Percentiles rank a stretch among this genome's conserved stretches.
These are phyloP conservation scores for Exophiala oligosperma DNA, from an alignment of 2,329 filamentous ascomycete species.

Conservation along the genomic window DNA sequence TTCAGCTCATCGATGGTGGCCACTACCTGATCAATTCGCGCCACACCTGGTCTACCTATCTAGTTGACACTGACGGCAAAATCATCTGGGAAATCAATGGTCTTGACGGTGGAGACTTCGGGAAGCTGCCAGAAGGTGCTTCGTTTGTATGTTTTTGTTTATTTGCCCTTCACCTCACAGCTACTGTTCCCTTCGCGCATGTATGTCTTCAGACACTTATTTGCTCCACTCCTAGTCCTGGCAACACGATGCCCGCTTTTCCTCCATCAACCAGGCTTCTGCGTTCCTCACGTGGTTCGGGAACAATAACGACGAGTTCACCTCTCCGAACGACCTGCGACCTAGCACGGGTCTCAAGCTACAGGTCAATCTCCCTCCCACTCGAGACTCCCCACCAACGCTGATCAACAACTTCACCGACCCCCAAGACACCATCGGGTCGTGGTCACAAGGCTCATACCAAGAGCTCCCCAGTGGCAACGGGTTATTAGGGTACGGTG, in stretches of 20 bases:
- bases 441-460: slow-evolving; percentile 37
- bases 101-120: slow-evolving; percentile 8
- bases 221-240: slow-evolving; percentile 2
- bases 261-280: not conserved
- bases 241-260: slow-evolving; percentile 7
- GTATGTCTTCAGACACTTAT: not conserved
- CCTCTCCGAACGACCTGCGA: not conserved
- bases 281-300: slow-evolving; percentile 4
- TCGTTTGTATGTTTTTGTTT: slow-evolving; percentile 1
- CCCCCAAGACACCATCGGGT: not conserved
- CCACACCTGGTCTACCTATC: slow-evolving; percentile 9
- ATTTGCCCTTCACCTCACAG: not conserved
- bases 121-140: slow-evolving; percentile 5
- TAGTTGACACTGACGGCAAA: slow-evolving; percentile 5
- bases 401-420: slow-evolving; percentile 7
- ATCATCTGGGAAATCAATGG: slow-evolving; percentile 14
- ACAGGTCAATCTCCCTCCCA: slow-evolving; percentile 4
- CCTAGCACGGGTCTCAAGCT: slow-evolving; percentile 5
- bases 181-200: not conserved
- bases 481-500: slow-evolving; percentile 41
- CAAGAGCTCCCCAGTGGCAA: slow-evolving; percentile 39
- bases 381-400: slow-evolving; percentile 1
- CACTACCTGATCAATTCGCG: slow-evolving; percentile 13
- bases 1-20: slow-evolving; percentile 5
- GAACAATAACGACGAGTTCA: slow-evolving; percentile 6